Evolutionary conservation across 768 basidiomycete genomes (phyloP).

Genomic region (Mycena galopus): DNA sequence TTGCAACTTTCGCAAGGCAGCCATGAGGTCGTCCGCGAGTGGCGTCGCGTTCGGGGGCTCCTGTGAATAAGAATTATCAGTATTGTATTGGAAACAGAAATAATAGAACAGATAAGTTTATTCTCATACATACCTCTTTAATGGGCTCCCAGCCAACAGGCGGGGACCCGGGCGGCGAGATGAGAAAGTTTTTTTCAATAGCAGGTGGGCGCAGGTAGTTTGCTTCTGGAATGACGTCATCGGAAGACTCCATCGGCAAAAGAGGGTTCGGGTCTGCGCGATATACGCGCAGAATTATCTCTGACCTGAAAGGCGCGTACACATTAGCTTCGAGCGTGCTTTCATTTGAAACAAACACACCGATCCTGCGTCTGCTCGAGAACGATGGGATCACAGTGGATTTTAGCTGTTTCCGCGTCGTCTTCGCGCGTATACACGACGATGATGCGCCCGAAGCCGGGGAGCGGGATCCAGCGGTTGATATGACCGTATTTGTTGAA

Average conservation of each 20-base stretch:
- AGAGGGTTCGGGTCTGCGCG: constrained; percentile 81
- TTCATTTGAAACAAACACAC: constrained; percentile 56
- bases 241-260: constrained; percentile 42
- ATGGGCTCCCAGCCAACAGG: constrained; percentile 97
- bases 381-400: constrained; percentile 71
- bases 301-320: constrained; percentile 51
- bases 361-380: constrained; percentile 64
- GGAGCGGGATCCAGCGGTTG: constrained; percentile 92
- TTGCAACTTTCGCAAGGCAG: constrained; percentile 56
- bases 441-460: constrained; percentile 84
- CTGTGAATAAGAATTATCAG: no score
- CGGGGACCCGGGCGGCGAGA: constrained; percentile 97
- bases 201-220: constrained; percentile 82
- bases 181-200: constrained; percentile 93
- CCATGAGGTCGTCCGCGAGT: constrained; percentile 31
- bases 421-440: constrained; percentile 79
- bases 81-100: neutral
- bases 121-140: neutral
- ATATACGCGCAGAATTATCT: constrained; percentile 73
- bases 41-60: constrained; percentile 30
- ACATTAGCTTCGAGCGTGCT: neutral
- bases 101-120: no score
- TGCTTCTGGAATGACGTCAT: constrained; percentile 52
- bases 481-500: constrained; percentile 85
- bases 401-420: constrained; percentile 77